A percentile compares a stretch with the other conserved stretches of the same genome.
These are phyloP conservation scores for Myxozyma geophila DNA, from an alignment of 805 yeast species.

Conservation along the genomic window DNA sequence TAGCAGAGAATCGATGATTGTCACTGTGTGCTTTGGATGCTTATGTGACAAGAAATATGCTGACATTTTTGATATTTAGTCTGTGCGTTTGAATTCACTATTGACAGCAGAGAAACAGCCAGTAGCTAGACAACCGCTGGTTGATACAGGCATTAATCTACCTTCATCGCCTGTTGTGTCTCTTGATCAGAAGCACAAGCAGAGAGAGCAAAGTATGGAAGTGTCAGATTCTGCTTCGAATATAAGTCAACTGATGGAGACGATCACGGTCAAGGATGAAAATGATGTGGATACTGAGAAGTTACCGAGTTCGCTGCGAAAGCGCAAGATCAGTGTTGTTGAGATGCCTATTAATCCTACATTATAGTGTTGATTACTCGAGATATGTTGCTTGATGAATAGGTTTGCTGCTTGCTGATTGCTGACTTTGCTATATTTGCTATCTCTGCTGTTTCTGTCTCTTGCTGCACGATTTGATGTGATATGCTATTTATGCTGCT, in stretches of 20 bases:
- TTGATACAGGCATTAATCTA: neutral
- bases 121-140: neutral
- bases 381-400: too few relatives aligned
- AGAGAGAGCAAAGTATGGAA: neutral
- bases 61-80: neutral
- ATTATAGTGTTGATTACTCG: neutral
- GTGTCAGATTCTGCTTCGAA: neutral
- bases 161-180: slow-evolving; percentile 1
- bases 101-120: neutral
- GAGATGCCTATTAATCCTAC: slow-evolving; percentile 15
- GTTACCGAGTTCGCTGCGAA: slow-evolving; percentile 9
- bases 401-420: neutral
- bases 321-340: slow-evolving; percentile 33
- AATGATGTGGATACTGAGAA: neutral
- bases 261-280: slow-evolving; percentile 4
- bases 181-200: neutral
- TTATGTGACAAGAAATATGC: neutral
- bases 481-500: neutral
- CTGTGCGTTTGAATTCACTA: slow-evolving; percentile 2
- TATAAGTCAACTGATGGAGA: neutral
- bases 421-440: neutral
- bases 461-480: neutral
- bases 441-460: too few relatives aligned
- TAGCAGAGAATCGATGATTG: slow-evolving; percentile 1
- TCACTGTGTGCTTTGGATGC: slow-evolving; percentile 2